Percentiles rank a stretch among this genome's conserved stretches.
phyloP scores from a whole-genome alignment of 192 early-diverging fungal species.

The Backusella morwellensis region DNA sequence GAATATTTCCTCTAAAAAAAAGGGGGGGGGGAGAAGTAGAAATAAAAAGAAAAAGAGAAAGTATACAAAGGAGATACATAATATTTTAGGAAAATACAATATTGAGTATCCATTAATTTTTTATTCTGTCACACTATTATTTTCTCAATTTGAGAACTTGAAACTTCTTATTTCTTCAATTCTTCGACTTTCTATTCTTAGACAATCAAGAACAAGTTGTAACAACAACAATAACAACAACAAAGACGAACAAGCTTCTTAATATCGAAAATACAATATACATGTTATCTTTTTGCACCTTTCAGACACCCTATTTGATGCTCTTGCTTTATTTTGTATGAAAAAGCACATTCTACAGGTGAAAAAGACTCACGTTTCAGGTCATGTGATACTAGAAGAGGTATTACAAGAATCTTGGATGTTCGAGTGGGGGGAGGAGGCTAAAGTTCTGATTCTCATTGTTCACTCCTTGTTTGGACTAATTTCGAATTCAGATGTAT shows the following conservation, averaged over 20 bases:
- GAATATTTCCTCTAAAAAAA: not conserved
- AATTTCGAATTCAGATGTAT: constrained; percentile 26
- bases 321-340: not conserved
- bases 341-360: not conserved
- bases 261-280: not conserved
- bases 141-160: not conserved
- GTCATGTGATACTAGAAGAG: not conserved
- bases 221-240: not conserved
- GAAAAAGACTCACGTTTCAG: not conserved
- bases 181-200: not conserved
- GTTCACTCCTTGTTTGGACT: constrained; percentile 14
- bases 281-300: not conserved
- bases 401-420: constrained; percentile 19
- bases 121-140: not conserved
- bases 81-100: not conserved
- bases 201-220: not conserved
- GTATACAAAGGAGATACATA: not conserved
- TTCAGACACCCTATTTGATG: not conserved
- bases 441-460: constrained; percentile 10
- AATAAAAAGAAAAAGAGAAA: not conserved
- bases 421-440: not conserved
- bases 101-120: not conserved
- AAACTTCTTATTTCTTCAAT: constrained; percentile 5
- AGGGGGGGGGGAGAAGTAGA: not conserved
- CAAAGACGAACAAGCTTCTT: not conserved